Conservation (phyloP, 2,329 filamentous ascomycete genomes). For the Fusarium nelsonii region DNA sequence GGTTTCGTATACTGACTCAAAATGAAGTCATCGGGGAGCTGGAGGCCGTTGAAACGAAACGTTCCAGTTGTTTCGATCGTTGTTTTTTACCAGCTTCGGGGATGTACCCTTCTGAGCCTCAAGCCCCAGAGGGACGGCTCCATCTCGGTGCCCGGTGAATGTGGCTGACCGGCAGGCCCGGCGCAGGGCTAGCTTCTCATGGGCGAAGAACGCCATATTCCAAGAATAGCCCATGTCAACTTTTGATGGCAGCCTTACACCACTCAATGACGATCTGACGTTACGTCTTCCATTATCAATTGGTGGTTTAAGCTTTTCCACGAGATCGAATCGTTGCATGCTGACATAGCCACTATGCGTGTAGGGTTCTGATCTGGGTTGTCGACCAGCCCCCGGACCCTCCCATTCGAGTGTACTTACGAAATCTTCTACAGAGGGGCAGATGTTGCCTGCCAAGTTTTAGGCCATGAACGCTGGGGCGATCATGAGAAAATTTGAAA, state of each 20-base stretch:
- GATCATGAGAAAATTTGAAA: conserved; percentile 20
- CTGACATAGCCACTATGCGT: conserved; percentile 38
- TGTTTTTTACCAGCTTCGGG: conserved; percentile 35
- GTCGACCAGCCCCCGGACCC: conserved; percentile 5
- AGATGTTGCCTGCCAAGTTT: conserved; percentile 29
- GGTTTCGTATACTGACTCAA: conserved; percentile 15
- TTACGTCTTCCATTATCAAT: conserved; percentile 32
- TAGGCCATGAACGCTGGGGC: conserved; percentile 4
- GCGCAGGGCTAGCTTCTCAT: conserved; percentile 23
- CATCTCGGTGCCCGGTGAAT: conserved; percentile 27
- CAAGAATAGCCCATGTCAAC: conserved; percentile 46
- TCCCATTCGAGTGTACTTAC: background rate
- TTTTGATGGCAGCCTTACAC: conserved; percentile 25
- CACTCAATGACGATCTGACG: conserved; percentile 18
- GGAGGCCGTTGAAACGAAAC: conserved; percentile 19
- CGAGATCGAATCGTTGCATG: conserved; percentile 41
- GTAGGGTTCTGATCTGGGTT: conserved; percentile 17
- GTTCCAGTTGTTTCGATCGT: conserved; percentile 30
- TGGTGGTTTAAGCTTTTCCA: conserved; percentile 38
- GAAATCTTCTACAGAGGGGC: conserved; percentile 14
- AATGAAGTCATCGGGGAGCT: conserved; percentile 40
- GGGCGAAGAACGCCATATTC: conserved; percentile 36
- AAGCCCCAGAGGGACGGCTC: conserved; percentile 17
- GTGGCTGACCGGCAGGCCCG: conserved; percentile 43
- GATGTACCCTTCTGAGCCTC: conserved; percentile 27